These are phyloP conservation scores for Sporothrix inflata DNA, from an alignment of 2,329 filamentous ascomycete genomes.

Conservation along the genomic window DNA sequence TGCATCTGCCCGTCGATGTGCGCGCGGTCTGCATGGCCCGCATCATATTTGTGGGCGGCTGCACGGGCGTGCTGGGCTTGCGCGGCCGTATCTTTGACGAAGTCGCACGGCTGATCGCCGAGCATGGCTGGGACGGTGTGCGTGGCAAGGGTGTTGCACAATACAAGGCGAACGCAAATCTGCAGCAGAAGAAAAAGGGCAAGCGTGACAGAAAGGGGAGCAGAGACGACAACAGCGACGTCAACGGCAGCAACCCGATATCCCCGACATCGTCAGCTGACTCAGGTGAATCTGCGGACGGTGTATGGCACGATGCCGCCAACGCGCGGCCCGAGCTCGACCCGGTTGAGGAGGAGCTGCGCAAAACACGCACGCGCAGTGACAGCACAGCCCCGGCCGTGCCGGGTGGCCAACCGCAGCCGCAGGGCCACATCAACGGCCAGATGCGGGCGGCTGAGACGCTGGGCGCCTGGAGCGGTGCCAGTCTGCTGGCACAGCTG, in stretches of 20 bases:
- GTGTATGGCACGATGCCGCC: conserved; percentile 47
- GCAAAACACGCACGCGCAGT: conserved; percentile 40
- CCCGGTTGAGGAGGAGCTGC: conserved; percentile 61
- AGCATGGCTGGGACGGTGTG: conserved; percentile 77
- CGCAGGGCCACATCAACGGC: conserved; percentile 45
- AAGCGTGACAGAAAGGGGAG: not conserved
- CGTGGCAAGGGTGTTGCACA: conserved; percentile 68
- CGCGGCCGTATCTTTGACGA: conserved; percentile 78
- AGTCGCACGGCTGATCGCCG: conserved; percentile 66
- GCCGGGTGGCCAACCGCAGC: conserved; percentile 22
- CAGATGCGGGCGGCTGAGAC: conserved; percentile 67
- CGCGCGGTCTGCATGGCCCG: conserved; percentile 85
- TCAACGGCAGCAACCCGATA: conserved; percentile 27
- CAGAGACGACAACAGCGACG: conserved; percentile 36
- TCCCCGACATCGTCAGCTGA: not conserved
- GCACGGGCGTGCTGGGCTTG: conserved; percentile 76
- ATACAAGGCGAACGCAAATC: conserved; percentile 51
- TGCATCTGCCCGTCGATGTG: conserved; percentile 78
- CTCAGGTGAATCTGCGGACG: conserved; percentile 32
- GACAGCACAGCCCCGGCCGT: conserved; percentile 36
- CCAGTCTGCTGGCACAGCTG: conserved; percentile 69
- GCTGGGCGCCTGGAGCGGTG: conserved; percentile 74
- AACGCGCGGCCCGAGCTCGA: conserved; percentile 55
- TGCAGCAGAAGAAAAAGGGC: conserved; percentile 37
- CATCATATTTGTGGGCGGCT: conserved; percentile 83